Percentiles rank a stretch among this genome's conserved stretches.
These are phyloP conservation scores for Globisporangium emineosum DNA, from an alignment of 352 stramenopile species.

Conservation along the genomic window DNA sequence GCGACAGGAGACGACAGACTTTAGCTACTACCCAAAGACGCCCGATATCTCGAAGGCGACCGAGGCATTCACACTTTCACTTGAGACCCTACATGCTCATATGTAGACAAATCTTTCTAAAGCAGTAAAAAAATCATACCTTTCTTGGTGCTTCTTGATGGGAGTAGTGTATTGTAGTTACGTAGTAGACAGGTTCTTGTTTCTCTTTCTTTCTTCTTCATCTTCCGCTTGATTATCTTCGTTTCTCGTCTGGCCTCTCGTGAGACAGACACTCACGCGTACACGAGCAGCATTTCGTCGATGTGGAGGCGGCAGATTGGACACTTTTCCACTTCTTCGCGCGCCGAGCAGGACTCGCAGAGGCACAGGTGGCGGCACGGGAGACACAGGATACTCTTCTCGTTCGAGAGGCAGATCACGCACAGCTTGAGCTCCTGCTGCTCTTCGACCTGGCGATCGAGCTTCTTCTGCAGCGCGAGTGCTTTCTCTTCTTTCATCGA, in stretches of 20 bases:
- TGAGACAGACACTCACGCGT: constrained; percentile 41
- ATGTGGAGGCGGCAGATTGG: constrained; percentile 83
- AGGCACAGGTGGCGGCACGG: constrained; percentile 82
- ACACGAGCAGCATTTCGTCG: constrained; percentile 81
- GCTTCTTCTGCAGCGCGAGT: constrained; percentile 65
- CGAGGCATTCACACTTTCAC: constrained; percentile 1
- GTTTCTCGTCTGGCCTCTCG: not conserved
- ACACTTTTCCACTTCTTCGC: constrained; percentile 72
- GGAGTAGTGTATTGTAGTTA: constrained; percentile 3
- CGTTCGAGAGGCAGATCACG: constrained; percentile 77
- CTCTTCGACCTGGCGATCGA: constrained; percentile 73
- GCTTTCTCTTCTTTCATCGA: constrained; percentile 72
- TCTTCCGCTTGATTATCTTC: not conserved
- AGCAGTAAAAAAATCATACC: not conserved
- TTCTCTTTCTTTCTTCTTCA: not conserved
- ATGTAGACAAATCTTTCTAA: not conserved
- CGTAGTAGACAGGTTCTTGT: constrained; percentile 2
- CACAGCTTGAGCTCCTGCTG: constrained; percentile 85
- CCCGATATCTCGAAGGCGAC: not conserved
- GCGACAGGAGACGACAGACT: not conserved
- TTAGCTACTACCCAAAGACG: constrained; percentile 9
- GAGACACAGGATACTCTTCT: constrained; percentile 83
- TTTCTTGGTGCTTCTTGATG: not conserved
- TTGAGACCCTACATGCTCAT: not conserved
- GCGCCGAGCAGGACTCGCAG: constrained; percentile 66